Evolutionary conservation across 2,329 filamentous ascomycete genomes (phyloP).

Genomic region (Calonectria henricotiae): DNA sequence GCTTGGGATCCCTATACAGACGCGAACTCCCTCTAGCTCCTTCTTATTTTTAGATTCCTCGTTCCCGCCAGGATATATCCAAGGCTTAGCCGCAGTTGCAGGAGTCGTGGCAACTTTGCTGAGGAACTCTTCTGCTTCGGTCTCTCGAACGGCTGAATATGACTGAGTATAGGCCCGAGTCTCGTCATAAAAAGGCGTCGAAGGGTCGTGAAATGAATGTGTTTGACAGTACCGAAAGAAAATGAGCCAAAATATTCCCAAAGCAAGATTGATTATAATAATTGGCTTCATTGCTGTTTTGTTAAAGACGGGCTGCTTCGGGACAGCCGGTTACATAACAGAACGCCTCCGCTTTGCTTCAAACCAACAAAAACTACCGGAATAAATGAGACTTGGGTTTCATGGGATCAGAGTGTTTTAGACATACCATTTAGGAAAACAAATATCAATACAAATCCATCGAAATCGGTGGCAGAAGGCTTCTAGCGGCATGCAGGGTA

Average conservation of each 20-base stretch:
- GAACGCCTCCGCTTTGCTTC: neutral
- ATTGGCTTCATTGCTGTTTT: constrained; percentile 25
- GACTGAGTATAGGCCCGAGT: constrained; percentile 46
- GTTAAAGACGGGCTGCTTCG: constrained; percentile 1
- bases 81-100: constrained; percentile 23
- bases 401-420: neutral
- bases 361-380: constrained; percentile 17
- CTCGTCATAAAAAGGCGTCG: constrained; percentile 51
- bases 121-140: constrained; percentile 49
- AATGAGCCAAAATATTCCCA: constrained; percentile 42
- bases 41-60: neutral
- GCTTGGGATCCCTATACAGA: constrained; percentile 55
- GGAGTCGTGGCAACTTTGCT: constrained; percentile 19
- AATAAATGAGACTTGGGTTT: constrained; percentile 4
- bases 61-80: constrained; percentile 27
- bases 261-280: constrained; percentile 21
- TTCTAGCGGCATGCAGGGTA: constrained; percentile 13
- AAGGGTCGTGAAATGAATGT: constrained; percentile 49
- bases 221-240: constrained; percentile 47
- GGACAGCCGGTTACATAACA: constrained; percentile 16
- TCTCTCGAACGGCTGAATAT: constrained; percentile 49
- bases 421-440: constrained; percentile 21
- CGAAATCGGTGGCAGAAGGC: neutral
- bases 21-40: constrained; percentile 26
- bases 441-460: constrained; percentile 9